Evolutionary conservation across 345 rosid genomes (phyloP).

Genomic region (Cardiospermum halicacabum): DNA sequence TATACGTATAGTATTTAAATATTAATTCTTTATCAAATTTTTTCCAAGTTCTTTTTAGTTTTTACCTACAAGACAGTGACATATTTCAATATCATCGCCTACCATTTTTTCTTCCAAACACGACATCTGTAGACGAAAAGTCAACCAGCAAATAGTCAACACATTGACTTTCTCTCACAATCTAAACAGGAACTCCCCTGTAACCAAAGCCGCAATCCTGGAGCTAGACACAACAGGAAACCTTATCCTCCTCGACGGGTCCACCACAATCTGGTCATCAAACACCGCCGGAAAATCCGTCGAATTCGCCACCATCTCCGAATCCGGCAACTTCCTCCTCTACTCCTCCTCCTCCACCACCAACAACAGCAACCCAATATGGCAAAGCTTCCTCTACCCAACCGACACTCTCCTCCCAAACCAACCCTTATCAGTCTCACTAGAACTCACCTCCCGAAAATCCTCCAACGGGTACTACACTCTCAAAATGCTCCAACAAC

Average conservation of each 20-base stretch:
- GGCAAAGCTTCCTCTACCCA: conserved; percentile 86
- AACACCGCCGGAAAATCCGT: conserved; percentile 63
- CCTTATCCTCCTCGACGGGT: conserved; percentile 57
- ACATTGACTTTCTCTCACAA: conserved; percentile 32
- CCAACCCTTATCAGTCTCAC: conserved; percentile 69
- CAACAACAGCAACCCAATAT: conserved; percentile 30
- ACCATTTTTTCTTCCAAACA: too few relatives aligned
- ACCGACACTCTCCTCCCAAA: conserved; percentile 82
- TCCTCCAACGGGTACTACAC: conserved; percentile 65
- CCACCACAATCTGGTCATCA: conserved; percentile 55
- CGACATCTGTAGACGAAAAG: background rate
- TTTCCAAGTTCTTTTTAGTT: too few relatives aligned
- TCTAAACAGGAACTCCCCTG: conserved; percentile 72
- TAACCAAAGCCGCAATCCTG: conserved; percentile 58
- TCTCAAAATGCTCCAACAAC: conserved; percentile 79
- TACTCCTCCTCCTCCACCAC: conserved; percentile 11
- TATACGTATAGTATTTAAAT: too few relatives aligned
- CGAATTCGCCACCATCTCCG: conserved; percentile 51
- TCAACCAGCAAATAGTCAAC: conserved; percentile 8
- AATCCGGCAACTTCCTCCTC: conserved; percentile 82
- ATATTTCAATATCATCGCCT: too few relatives aligned
- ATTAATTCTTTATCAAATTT: too few relatives aligned
- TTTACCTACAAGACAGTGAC: too few relatives aligned
- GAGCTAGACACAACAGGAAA: conserved; percentile 73
- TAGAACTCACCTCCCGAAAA: conserved; percentile 54